phyloP scores from a whole-genome alignment of 164 flowering plant species.

The Taxillus chinensis region DNA sequence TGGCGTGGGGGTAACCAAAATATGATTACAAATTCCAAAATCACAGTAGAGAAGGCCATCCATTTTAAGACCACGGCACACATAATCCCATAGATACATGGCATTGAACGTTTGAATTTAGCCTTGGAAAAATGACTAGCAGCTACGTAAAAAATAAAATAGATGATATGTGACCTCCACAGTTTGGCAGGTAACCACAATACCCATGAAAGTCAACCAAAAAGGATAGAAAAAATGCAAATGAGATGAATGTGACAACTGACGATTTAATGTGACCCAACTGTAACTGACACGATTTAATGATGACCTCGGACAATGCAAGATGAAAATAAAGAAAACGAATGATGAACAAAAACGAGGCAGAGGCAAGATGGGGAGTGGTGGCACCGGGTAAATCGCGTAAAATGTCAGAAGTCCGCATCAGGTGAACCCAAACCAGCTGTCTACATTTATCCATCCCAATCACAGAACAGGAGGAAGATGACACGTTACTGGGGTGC shows the following conservation, averaged over 20 bases:
- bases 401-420: neutral
- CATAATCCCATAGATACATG: slow-evolving; percentile 16
- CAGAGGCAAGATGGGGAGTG: neutral
- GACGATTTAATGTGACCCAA: neutral
- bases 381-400: neutral
- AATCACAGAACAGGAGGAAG: neutral
- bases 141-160: slow-evolving; percentile 1
- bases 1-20: no score
- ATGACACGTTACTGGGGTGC: neutral
- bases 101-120: slow-evolving; percentile 8
- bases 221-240: neutral
- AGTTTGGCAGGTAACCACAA: slow-evolving; percentile 4
- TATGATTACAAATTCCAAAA: no score
- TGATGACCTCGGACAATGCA: slow-evolving; percentile 1
- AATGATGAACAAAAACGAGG: neutral
- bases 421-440: neutral
- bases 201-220: neutral
- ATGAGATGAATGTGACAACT: neutral
- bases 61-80: neutral
- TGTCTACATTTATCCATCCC: slow-evolving; percentile 4
- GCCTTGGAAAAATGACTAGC: neutral
- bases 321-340: slow-evolving; percentile 4
- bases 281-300: neutral
- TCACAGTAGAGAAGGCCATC: no score
- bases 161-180: neutral